A percentile compares a stretch with the other conserved stretches of the same genome.
Conservation (phyloP, 768 basidiomycete species). For the Bullera alba region DNA sequence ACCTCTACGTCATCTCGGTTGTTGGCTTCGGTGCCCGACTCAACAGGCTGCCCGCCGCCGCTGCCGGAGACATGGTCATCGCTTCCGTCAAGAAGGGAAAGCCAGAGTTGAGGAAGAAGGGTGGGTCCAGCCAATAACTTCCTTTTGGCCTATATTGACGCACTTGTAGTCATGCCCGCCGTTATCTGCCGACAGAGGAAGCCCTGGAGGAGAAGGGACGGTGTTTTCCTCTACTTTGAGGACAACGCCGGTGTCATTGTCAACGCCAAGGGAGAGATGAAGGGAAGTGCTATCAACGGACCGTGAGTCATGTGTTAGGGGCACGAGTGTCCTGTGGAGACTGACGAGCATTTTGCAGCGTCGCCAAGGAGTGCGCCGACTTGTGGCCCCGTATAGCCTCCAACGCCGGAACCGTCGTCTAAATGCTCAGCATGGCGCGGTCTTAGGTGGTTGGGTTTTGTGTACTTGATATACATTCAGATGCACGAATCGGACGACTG, state of each 20-base stretch:
- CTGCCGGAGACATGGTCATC: constrained; percentile 50
- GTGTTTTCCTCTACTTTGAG: constrained; percentile 98
- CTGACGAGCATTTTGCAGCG: constrained; percentile 18
- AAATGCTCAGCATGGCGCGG: constrained; percentile 35
- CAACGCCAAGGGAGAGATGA: constrained; percentile 99
- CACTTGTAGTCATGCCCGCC: constrained; percentile 76
- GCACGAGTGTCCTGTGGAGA: not conserved
- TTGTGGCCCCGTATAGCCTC: constrained; percentile 99
- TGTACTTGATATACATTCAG: not conserved
- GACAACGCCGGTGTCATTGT: constrained; percentile 97
- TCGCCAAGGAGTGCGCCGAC: constrained; percentile 99
- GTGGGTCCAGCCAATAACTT: constrained; percentile 52
- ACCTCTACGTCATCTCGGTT: constrained; percentile 71
- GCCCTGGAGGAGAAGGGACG: constrained; percentile 94
- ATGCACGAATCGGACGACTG: no score
- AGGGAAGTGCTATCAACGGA: constrained; percentile 62
- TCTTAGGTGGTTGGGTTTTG: not conserved
- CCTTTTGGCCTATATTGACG: not conserved
- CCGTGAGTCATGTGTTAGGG: constrained; percentile 19
- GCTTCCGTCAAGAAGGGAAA: constrained; percentile 99
- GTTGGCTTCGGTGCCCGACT: constrained; percentile 92
- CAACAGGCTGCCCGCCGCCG: constrained; percentile 88
- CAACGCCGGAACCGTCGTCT: constrained; percentile 97
- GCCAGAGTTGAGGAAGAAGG: constrained; percentile 99
- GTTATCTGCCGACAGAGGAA: constrained; percentile 97